Evolutionary conservation across 2,329 filamentous ascomycete genomes (phyloP).

Genomic region (Colletotrichum kahawae): DNA sequence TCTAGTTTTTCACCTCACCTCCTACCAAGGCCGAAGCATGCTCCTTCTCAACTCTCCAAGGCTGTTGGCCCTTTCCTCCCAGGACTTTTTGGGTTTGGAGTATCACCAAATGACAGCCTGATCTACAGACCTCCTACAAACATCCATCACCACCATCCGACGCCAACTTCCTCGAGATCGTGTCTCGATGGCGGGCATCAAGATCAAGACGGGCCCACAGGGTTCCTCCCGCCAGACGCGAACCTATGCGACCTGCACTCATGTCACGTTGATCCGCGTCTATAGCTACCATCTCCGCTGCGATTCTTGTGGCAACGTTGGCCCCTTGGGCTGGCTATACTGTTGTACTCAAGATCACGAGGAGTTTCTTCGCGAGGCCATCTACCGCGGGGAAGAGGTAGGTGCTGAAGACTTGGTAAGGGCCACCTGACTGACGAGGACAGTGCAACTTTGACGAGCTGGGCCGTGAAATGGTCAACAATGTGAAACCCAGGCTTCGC

Average conservation of each 20-base stretch:
- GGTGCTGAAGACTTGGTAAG: conserved; percentile 20
- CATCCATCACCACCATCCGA: neutral
- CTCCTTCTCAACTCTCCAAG: neutral
- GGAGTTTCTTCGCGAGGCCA: conserved; percentile 35
- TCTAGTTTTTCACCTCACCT: neutral
- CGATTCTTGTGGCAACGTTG: conserved; percentile 58
- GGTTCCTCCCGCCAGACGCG: neutral
- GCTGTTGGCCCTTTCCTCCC: neutral
- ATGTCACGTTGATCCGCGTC: conserved; percentile 70
- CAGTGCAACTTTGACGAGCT: conserved; percentile 40
- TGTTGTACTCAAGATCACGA: conserved; percentile 71
- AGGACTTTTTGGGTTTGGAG: neutral
- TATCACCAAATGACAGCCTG: neutral
- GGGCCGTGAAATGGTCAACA: conserved; percentile 33
- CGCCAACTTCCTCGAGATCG: neutral
- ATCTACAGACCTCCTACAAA: neutral
- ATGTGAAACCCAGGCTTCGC: conserved; percentile 39
- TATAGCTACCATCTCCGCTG: conserved; percentile 62
- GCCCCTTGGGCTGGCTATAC: conserved; percentile 75
- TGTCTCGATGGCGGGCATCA: neutral
- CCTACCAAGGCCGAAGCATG: neutral
- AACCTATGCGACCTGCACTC: conserved; percentile 56
- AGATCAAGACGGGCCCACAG: neutral
- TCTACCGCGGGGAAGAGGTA: conserved; percentile 32
- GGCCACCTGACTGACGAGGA: conserved; percentile 18